These are phyloP conservation scores for Boletus semigastroideus DNA, from an alignment of 1,284 basidiomycete species.

Conservation along the genomic window DNA sequence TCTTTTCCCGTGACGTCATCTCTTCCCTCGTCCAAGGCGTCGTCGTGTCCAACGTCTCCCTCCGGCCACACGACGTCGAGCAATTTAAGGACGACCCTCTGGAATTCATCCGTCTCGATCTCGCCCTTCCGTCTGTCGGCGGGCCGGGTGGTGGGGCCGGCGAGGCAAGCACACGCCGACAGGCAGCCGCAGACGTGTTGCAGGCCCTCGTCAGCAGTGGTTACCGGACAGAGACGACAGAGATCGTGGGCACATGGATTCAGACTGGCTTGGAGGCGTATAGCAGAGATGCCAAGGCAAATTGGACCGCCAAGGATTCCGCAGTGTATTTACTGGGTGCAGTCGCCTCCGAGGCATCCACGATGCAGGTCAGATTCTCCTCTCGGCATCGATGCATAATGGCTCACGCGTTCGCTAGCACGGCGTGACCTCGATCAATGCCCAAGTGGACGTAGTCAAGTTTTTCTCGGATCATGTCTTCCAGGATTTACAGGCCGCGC, in stretches of 20 bases:
- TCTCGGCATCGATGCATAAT: neutral
- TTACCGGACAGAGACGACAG: constrained; percentile 81
- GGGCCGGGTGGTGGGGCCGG: constrained; percentile 45
- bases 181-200: constrained; percentile 92
- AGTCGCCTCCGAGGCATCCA: constrained; percentile 86
- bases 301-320: constrained; percentile 95
- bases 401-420: constrained; percentile 46
- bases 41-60: constrained; percentile 88
- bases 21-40: constrained; percentile 86
- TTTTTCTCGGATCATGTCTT: constrained; percentile 95
- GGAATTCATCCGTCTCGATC: constrained; percentile 91
- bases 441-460: constrained; percentile 89
- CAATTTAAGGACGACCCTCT: constrained; percentile 97
- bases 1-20: constrained; percentile 77
- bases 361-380: constrained; percentile 58
- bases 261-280: constrained; percentile 68
- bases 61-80: constrained; percentile 90
- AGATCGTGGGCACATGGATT: constrained; percentile 85
- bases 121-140: constrained; percentile 65
- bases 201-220: constrained; percentile 88
- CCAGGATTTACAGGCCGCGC: constrained; percentile 78
- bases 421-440: constrained; percentile 92
- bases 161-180: constrained; percentile 67
- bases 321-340: constrained; percentile 95
- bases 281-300: constrained; percentile 54